Conservation (phyloP, 768 basidiomycete species). For the Termitomyces sp. region DNA sequence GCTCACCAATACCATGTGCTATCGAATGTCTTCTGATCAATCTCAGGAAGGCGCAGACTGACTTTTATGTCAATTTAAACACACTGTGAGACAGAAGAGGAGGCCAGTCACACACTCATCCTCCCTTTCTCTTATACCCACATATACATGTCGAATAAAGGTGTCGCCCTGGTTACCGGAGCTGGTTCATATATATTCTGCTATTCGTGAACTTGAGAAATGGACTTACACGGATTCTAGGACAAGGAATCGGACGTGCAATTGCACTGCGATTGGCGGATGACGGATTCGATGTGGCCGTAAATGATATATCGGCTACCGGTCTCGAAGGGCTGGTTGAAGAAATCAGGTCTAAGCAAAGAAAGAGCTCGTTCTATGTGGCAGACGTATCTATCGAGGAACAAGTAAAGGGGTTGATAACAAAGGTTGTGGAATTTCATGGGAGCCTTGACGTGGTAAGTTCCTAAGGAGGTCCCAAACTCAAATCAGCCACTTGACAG, state of each 20-base stretch:
- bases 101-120: background rate
- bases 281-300: slow-evolving; percentile 15
- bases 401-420: slow-evolving; percentile 17
- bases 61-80: background rate
- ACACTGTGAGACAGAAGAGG: background rate
- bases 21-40: background rate
- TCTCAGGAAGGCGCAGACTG: background rate
- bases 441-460: slow-evolving; percentile 28
- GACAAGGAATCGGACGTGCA: slow-evolving; percentile 15
- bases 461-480: background rate
- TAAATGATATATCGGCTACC: slow-evolving; percentile 30
- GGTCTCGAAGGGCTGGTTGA: slow-evolving; percentile 3
- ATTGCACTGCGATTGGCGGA: slow-evolving; percentile 15
- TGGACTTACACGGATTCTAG: background rate
- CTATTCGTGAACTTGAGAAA: background rate
- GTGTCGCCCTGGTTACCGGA: slow-evolving; percentile 11
- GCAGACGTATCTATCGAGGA: slow-evolving; percentile 17
- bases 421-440: slow-evolving; percentile 9
- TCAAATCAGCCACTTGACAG: slow-evolving; percentile 7
- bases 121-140: background rate
- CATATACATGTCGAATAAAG: slow-evolving; percentile 6
- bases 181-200: slow-evolving; percentile 2
- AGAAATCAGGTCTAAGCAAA: slow-evolving; percentile 16
- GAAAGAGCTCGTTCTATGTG: slow-evolving; percentile 11
- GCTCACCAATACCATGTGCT: background rate